Percentiles rank a stretch among this genome's conserved stretches.
phyloP scores from a whole-genome alignment of 2,329 filamentous ascomycete species.

The Diaporthe caulivora region DNA sequence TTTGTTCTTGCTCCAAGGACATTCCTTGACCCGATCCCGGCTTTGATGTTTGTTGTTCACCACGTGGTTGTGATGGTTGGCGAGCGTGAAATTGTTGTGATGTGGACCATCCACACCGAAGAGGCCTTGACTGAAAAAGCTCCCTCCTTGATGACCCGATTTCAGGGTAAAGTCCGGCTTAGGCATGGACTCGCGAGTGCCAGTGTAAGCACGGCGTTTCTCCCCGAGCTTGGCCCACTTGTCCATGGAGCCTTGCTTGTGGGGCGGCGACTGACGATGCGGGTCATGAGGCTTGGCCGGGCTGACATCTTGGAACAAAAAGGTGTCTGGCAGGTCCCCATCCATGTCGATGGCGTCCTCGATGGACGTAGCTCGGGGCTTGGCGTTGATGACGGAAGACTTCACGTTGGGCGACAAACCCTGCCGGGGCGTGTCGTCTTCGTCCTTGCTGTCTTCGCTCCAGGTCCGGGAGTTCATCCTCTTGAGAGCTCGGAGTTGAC shows the following conservation, averaged over 20 bases:
- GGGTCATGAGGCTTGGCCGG: constrained; percentile 50
- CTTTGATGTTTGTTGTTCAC: constrained; percentile 54
- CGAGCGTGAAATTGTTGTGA: constrained; percentile 44
- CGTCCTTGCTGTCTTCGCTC: constrained; percentile 78
- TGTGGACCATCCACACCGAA: constrained; percentile 57
- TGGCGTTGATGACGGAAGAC: constrained; percentile 53
- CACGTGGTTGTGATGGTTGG: constrained; percentile 43
- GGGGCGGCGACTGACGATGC: constrained; percentile 71
- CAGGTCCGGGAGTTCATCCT: constrained; percentile 80
- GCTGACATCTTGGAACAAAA: constrained; percentile 78
- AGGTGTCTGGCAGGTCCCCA: constrained; percentile 75
- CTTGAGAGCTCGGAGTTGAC: constrained; percentile 71
- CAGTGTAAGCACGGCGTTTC: constrained; percentile 77
- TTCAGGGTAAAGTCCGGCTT: constrained; percentile 60
- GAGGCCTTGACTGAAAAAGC: constrained; percentile 59
- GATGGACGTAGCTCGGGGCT: constrained; percentile 53
- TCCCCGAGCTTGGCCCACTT: constrained; percentile 94
- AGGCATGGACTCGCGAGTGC: constrained; percentile 57
- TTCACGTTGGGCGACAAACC: constrained; percentile 57
- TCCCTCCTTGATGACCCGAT: constrained; percentile 58
- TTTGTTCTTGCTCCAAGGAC: constrained; percentile 67
- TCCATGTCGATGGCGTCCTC: constrained; percentile 65
- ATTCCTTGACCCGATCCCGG: constrained; percentile 63
- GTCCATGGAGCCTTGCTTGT: constrained; percentile 75
- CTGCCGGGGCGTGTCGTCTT: constrained; percentile 59